A percentile compares a stretch with the other conserved stretches of the same genome.
Conservation (phyloP, 2,329 filamentous ascomycete genomes). For the Kalaharituber pfeilii region DNA sequence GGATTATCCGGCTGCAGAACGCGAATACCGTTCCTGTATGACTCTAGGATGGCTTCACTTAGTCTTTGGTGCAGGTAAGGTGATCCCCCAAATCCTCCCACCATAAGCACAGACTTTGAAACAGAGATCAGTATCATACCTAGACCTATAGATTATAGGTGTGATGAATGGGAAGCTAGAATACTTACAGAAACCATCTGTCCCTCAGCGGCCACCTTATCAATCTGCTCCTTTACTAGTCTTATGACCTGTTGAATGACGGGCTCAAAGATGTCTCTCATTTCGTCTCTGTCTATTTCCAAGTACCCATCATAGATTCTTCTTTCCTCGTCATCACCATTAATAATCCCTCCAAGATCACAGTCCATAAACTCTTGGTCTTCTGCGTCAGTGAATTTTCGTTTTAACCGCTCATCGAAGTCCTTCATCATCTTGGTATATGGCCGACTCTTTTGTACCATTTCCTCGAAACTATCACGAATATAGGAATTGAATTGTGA, state of each 20-base stretch:
- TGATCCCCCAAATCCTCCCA: background rate
- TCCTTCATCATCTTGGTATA: background rate
- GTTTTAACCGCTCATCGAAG: background rate
- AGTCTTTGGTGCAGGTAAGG: background rate
- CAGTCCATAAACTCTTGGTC: background rate
- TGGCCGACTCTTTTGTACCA: background rate
- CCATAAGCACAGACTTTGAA: constrained; percentile 1
- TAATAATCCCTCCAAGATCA: background rate
- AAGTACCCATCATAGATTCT: background rate
- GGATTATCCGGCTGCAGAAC: background rate
- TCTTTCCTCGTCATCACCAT: background rate
- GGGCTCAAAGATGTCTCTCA: constrained; percentile 19
- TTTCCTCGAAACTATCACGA: background rate
- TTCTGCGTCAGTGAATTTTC: background rate
- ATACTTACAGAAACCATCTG: background rate
- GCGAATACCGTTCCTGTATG: background rate
- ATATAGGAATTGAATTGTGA: background rate
- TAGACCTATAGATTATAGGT: background rate
- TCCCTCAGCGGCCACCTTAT: constrained; percentile 2
- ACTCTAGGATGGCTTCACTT: background rate
- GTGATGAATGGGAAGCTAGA: background rate
- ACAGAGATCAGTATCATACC: too few relatives aligned
- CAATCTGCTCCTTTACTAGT: constrained; percentile 18
- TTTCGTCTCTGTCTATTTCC: constrained; percentile 16
- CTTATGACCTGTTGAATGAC: constrained; percentile 17